Evolutionary conservation across 2,329 filamentous ascomycete genomes (phyloP), one percentile per base, ranked within the genome.

Genomic region (Penicillium sp.): DNA sequence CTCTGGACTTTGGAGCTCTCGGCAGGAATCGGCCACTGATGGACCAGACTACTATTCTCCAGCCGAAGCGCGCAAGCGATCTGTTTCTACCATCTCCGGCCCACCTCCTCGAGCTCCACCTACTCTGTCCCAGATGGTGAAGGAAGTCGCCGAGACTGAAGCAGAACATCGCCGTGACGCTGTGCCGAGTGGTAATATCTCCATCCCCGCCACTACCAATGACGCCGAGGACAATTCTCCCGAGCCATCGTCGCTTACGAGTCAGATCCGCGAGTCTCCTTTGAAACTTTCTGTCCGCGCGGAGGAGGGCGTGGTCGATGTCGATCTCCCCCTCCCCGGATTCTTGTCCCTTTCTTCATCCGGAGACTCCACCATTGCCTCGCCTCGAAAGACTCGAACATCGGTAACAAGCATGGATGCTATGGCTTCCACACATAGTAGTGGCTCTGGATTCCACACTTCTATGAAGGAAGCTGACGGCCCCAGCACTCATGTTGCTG

Each of bases 291-390:
- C 81, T 0, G 81, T 85, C n/a, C 82, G 83, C 43, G 79, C 82
- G 48, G 80, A 82, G 31, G 84, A 87, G 63, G 84, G 84, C 1
- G 80, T 86, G n/a, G 82, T 87, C 34, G 84, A 87, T 65, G 83
- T 87, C 52, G 83, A 86, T 58, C 79, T 86, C 48, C 81, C 83
- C 2, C 72, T 86, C 20, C 81, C 83, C 42, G 83, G 82, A 10
- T 81, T 82, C 74, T 77, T 79, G 56, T 80, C 72, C 63, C 76
- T 78, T 42, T 79, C 65, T 65, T 83, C 69, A 50, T 84, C 66
- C 56, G 81, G 68, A 70, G 82, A 71, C 55, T 81, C 78, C 1
- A 75, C 63, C 60, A 73, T 71, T 73, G 78, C 71, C 63, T 82
- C 75, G 6, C 76, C 75, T 5, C 75, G 74, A 59, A 78, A 77